Evolutionary conservation across 176 grass and related monocot genomes (phyloP).

Genomic region (Avena atlantica): DNA sequence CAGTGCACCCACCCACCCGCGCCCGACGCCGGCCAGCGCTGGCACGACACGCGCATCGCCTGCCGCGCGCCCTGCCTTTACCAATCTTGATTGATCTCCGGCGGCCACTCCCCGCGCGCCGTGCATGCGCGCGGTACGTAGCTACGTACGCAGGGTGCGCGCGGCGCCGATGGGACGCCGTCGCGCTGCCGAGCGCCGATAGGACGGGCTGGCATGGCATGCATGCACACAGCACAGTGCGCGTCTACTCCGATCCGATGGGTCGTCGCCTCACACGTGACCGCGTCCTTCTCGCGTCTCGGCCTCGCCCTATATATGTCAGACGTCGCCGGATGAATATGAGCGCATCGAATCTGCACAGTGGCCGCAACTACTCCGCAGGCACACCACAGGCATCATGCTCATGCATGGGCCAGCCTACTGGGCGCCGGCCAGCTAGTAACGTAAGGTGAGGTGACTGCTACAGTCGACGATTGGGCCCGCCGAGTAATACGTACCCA

Average conservation of each 20-base stretch:
- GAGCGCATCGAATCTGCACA: not conserved
- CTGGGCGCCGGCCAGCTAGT: too few species aligned
- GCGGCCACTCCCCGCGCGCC: conserved; percentile 1
- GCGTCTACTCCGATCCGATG: conserved; percentile 16
- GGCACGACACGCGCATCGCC: not conserved
- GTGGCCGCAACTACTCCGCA: not conserved
- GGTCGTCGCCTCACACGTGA: conserved; percentile 44
- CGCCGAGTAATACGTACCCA: not conserved
- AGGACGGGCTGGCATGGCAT: conserved; percentile 5
- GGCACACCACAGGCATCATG: not conserved
- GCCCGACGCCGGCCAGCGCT: not conserved
- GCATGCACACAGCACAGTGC: not conserved
- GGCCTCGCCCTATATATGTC: not conserved
- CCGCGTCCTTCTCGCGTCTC: not conserved
- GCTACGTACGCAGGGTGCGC: not conserved
- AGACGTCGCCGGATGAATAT: not conserved
- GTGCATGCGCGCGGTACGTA: conserved; percentile 1
- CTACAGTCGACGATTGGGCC: not conserved
- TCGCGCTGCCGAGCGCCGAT: conserved; percentile 1
- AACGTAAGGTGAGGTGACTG: not conserved
- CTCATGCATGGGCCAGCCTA: not conserved
- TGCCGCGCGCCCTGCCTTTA: not conserved
- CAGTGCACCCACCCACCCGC: conserved; percentile 11
- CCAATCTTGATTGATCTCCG: conserved; percentile 13
- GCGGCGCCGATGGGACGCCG: not conserved